Evolutionary conservation across 768 basidiomycete genomes (phyloP).

Genomic region (Phlebiopsis gigantea): DNA sequence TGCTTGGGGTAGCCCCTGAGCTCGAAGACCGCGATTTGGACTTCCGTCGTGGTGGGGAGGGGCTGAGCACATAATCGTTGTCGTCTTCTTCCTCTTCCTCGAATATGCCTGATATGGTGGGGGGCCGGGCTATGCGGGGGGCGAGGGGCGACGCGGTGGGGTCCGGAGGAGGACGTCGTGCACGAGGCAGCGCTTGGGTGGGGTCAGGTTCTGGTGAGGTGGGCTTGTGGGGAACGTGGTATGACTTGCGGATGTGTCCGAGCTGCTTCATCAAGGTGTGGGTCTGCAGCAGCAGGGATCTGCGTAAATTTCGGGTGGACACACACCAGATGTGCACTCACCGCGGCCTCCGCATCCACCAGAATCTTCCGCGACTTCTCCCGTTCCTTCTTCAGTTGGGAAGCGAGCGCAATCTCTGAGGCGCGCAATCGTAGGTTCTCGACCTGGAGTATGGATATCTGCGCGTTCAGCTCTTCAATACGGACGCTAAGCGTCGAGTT

Average conservation of each 20-base stretch:
- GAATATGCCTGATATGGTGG: constrained; percentile 58
- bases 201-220: constrained; percentile 31
- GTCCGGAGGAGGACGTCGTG: constrained; percentile 40
- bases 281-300: constrained; percentile 14
- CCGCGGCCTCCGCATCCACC: constrained; percentile 69
- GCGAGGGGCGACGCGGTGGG: constrained; percentile 42
- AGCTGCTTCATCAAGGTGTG: constrained; percentile 56
- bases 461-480: constrained; percentile 78
- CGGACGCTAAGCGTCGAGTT: constrained; percentile 82
- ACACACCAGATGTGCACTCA: constrained; percentile 31
- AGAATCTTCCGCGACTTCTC: constrained; percentile 72
- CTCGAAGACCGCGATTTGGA: constrained; percentile 43
- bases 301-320: neutral
- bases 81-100: constrained; percentile 34
- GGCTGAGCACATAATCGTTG: constrained; percentile 34
- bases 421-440: constrained; percentile 81
- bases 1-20: constrained; percentile 41
- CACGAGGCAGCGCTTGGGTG: constrained; percentile 43
- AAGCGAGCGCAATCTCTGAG: constrained; percentile 69
- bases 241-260: constrained; percentile 55
- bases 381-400: constrained; percentile 76
- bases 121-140: constrained; percentile 57
- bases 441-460: constrained; percentile 75
- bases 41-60: constrained; percentile 24
- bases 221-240: constrained; percentile 35